These are phyloP conservation scores for Acorus calamus DNA, from an alignment of 106 monocot species.

Conservation along the genomic window DNA sequence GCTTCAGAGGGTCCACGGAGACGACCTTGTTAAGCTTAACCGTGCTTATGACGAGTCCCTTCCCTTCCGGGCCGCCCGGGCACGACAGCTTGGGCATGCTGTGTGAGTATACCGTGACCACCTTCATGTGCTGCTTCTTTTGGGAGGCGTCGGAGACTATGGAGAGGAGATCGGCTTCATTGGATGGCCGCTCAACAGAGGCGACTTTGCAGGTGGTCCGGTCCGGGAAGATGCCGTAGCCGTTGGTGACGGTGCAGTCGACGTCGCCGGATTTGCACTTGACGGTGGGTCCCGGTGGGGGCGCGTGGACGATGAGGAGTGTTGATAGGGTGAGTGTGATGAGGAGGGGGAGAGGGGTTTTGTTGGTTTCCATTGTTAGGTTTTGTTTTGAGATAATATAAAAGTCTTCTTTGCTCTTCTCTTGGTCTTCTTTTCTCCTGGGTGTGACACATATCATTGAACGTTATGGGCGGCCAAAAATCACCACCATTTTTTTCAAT, in stretches of 20 bases:
- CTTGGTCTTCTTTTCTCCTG: too few relatives aligned
- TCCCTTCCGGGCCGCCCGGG: slow-evolving; percentile 19
- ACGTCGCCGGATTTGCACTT: slow-evolving; percentile 15
- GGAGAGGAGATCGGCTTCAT: slow-evolving; percentile 13
- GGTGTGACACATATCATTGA: too few relatives aligned
- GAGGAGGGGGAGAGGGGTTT: too few relatives aligned
- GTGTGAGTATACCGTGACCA: slow-evolving; percentile 19
- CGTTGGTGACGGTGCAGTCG: slow-evolving; percentile 18
- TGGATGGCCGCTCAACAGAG: slow-evolving; percentile 9
- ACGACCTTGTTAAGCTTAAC: slow-evolving; percentile 5
- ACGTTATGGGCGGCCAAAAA: too few relatives aligned
- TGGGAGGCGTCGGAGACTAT: slow-evolving; percentile 9
- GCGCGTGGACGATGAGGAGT: background rate
- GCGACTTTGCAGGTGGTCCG: slow-evolving; percentile 12
- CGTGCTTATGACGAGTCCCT: slow-evolving; percentile 17
- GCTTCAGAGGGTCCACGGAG: slow-evolving; percentile 1
- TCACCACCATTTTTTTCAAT: too few relatives aligned
- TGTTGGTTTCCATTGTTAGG: too few relatives aligned
- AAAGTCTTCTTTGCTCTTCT: too few relatives aligned
- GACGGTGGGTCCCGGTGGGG: slow-evolving; percentile 11
- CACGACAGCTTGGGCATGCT: slow-evolving; percentile 28
- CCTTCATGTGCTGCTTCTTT: slow-evolving; percentile 22
- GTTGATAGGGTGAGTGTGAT: too few relatives aligned
- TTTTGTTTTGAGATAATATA: too few relatives aligned
- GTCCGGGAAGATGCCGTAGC: slow-evolving; percentile 16